Percentiles rank a stretch among this genome's conserved stretches.
Conservation (phyloP, 2,329 filamentous ascomycete species). For the Venturiaceae sp. region DNA sequence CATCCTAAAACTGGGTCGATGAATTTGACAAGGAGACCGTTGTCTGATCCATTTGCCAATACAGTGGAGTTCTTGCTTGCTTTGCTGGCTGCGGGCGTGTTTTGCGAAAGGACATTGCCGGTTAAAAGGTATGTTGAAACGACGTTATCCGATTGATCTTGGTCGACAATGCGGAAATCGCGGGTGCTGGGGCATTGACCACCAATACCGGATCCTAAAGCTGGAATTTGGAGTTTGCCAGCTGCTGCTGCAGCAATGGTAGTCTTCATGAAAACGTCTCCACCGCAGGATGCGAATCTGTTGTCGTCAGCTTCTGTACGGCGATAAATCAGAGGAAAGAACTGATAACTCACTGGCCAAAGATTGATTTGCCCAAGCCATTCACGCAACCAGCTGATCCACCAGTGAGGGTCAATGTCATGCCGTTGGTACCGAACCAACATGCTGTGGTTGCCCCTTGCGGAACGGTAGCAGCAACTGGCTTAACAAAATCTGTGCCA, state of each 20-base stretch:
- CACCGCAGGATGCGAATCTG: background rate
- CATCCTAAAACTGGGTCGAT: too few relatives aligned
- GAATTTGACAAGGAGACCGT: too few relatives aligned
- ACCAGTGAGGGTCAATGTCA: background rate
- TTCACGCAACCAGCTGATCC: background rate
- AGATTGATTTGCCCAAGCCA: background rate
- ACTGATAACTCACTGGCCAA: background rate
- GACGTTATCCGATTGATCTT: too few relatives aligned
- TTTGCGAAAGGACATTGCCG: too few relatives aligned
- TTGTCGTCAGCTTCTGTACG: too few relatives aligned
- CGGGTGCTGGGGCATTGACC: background rate
- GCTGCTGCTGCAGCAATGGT: background rate
- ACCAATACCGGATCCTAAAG: background rate
- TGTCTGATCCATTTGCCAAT: too few relatives aligned
- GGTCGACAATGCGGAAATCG: too few relatives aligned
- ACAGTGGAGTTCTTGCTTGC: too few relatives aligned
- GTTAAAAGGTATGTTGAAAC: too few relatives aligned
- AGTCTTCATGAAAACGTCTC: conserved; percentile 2
- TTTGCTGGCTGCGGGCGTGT: too few relatives aligned
- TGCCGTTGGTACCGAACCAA: background rate
- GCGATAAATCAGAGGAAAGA: background rate
- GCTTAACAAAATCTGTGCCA: background rate
- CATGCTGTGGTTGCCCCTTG: background rate
- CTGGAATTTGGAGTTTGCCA: background rate
- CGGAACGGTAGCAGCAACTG: background rate